Percentiles rank a stretch among this genome's conserved stretches.
phyloP scores from a whole-genome alignment of 1,139 yeast genomes.

The Pichia inconspicua region DNA sequence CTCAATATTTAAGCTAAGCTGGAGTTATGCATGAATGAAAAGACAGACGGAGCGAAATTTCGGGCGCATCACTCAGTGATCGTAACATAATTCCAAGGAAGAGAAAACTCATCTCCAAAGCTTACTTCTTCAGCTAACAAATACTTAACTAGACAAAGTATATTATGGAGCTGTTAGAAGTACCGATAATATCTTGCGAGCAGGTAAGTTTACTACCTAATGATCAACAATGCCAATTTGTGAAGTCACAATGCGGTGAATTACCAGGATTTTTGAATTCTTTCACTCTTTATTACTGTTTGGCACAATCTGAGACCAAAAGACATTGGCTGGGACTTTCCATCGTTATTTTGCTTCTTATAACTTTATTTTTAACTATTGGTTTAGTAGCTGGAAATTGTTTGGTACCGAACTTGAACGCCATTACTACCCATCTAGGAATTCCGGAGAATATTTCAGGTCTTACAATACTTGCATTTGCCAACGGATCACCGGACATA shows the following conservation, averaged over 20 bases:
- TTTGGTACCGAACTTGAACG: constrained; percentile 47
- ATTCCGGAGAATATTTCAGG: constrained; percentile 55
- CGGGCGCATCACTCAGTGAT: background rate
- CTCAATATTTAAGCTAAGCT: no score
- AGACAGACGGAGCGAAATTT: background rate
- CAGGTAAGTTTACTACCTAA: constrained; percentile 26
- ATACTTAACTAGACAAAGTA: background rate
- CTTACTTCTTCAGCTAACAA: no score
- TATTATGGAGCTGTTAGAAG: background rate
- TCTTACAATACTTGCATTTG: constrained; percentile 49
- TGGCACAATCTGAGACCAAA: constrained; percentile 12
- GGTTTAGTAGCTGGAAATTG: constrained; percentile 50
- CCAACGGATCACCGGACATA: constrained; percentile 56
- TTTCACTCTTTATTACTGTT: constrained; percentile 36
- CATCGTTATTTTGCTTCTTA: constrained; percentile 21
- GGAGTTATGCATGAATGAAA: no score
- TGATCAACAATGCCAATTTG: constrained; percentile 39
- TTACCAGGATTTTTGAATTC: constrained; percentile 38
- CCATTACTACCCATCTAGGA: constrained; percentile 39
- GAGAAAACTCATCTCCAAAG: no score
- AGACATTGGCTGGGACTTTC: constrained; percentile 23
- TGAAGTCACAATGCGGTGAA: constrained; percentile 34
- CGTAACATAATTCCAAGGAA: no score
- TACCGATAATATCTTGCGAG: constrained; percentile 18
- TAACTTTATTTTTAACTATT: constrained; percentile 35